Conservation (phyloP, 352 stramenopile species). For the Aphanomyces euteiches region DNA sequence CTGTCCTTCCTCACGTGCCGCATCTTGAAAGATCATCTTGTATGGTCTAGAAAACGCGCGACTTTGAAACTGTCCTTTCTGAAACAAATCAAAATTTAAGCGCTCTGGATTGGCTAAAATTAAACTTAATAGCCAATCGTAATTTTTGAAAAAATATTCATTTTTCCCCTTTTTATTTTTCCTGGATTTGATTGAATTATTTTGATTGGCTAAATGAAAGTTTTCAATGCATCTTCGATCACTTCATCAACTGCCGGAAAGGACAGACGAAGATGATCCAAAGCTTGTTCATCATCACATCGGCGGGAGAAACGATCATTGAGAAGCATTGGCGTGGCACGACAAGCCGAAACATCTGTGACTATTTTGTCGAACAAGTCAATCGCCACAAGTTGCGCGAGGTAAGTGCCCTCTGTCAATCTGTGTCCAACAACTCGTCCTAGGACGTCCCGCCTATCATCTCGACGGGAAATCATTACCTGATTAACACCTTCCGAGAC, state of each 20-base stretch:
- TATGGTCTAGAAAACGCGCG: background rate
- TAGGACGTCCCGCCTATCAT: constrained; percentile 84
- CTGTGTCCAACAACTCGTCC: background rate
- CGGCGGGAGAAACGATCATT: constrained; percentile 95
- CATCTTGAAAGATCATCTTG: background rate
- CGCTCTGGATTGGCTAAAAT: background rate
- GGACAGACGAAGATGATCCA: constrained; percentile 85
- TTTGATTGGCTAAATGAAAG: constrained; percentile 5
- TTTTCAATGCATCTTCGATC: background rate
- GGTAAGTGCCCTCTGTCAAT: background rate
- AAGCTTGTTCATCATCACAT: constrained; percentile 96
- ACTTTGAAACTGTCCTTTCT: background rate
- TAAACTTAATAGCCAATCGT: background rate
- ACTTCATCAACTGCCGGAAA: background rate
- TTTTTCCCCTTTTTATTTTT: no score
- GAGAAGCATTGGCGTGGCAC: constrained; percentile 97
- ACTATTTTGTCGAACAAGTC: constrained; percentile 97
- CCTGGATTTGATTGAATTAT: background rate
- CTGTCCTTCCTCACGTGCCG: background rate
- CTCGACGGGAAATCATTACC: constrained; percentile 83
- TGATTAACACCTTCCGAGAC: constrained; percentile 91
- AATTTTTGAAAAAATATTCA: background rate
- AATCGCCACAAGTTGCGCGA: constrained; percentile 88
- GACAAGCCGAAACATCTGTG: constrained; percentile 93
- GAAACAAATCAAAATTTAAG: background rate